Base-by-base conservation (phyloP, 164 flowering plant species). In the Dillenia turbinata region DNA sequence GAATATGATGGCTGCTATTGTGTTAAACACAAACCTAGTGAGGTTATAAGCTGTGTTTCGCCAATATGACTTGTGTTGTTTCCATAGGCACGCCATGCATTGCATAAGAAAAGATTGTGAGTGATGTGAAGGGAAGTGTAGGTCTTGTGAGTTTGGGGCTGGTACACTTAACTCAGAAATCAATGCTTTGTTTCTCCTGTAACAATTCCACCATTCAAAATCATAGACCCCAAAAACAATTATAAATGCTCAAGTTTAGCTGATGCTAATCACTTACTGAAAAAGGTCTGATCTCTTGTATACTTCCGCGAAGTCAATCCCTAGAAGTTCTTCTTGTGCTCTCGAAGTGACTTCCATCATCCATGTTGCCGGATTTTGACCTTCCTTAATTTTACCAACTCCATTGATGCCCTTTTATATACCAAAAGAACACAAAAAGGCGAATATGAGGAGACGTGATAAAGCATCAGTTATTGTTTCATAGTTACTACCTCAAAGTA, bases 11-110 rank as follows among this genome's bases (percentile, higher is more conserved):
- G 83, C 86, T 8, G 79, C 73, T 56, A 78, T 19, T 24, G 73
- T 68, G 9, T 86, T 84, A 69, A 80, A 82, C 26, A 82, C 61
- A 61, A 78, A 60, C 59, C 88, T 67, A 24, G 80, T 79, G 12
- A 84, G 83, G 44, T 77, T 82, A 62, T 81, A 84, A 19, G 71
- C 67, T 15, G 86, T 81, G 52, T 82, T 84, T 5, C 83, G 74
- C 88, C 85, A 81, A 54, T 81, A 81, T 15, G 85, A 77, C 73
- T 53, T 45, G 48, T 69, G 69, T 52, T 77, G 84, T 65, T 84
- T 84, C 83, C 82, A 84, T 12, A 84, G 65, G 77, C 88, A 81
- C 10, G 84, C 86, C 9, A 63, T 10, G 69, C 82, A 84, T 46
- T 82, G 88, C 7, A 55, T 67, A 64, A 69, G 12, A 67, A 78